Conservation (phyloP, 2,329 filamentous ascomycete genomes). For the Huntiella abstrusa region DNA sequence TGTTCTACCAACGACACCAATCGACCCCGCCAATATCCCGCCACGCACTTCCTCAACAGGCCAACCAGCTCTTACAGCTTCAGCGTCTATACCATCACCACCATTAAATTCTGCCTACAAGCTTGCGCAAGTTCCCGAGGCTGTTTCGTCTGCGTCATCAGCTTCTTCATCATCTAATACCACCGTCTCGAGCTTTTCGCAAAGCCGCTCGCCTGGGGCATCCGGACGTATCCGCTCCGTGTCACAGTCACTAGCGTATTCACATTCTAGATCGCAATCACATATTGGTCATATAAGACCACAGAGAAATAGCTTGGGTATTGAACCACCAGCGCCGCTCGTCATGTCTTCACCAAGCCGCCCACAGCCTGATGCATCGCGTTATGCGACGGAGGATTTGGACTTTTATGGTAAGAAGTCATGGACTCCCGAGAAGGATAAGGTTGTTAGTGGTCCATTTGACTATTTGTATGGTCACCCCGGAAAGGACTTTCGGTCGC, state of each 20-base stretch:
- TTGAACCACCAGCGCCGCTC: slow-evolving; percentile 8
- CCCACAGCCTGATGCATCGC: slow-evolving; percentile 27
- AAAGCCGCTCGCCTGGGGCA: not conserved
- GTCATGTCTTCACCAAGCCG: slow-evolving; percentile 4
- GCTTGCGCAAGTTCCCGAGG: slow-evolving; percentile 9
- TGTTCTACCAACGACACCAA: slow-evolving; percentile 1
- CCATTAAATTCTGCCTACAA: slow-evolving; percentile 3
- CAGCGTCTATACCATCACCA: not conserved
- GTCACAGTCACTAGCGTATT: slow-evolving; percentile 8
- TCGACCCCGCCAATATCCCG: slow-evolving; percentile 4
- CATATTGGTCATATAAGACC: slow-evolving; percentile 5
- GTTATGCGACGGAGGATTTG: slow-evolving; percentile 36
- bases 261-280: slow-evolving; percentile 9
- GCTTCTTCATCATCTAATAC: slow-evolving; percentile 5
- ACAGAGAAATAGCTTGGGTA: not conserved
- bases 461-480: slow-evolving; percentile 64
- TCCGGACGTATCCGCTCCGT: slow-evolving; percentile 5
- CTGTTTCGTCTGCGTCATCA: slow-evolving; percentile 2
- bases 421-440: slow-evolving; percentile 61
- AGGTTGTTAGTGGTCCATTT: slow-evolving; percentile 57
- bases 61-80: not conserved
- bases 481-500: slow-evolving; percentile 68
- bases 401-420: slow-evolving; percentile 30
- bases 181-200: no score
- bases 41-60: slow-evolving; percentile 9